These are phyloP conservation scores for Pythium sp. DNA, from an alignment of 352 stramenopile genomes.

Conservation along the genomic window DNA sequence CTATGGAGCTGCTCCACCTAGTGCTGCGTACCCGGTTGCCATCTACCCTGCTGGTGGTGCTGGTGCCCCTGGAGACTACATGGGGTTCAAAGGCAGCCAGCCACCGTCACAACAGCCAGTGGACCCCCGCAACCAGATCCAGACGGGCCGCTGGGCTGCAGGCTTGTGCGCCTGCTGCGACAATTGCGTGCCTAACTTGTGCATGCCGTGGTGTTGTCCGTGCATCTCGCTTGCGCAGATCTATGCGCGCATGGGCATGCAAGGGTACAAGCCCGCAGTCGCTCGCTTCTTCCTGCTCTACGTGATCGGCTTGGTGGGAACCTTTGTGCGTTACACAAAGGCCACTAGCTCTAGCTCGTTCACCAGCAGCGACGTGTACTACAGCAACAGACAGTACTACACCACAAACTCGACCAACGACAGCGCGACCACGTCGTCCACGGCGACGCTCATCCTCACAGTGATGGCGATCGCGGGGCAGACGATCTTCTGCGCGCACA, in stretches of 20 bases:
- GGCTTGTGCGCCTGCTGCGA: conserved; percentile 28
- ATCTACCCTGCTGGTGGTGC: neutral
- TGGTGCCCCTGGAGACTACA: neutral
- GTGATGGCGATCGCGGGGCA: neutral
- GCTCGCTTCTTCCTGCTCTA: conserved; percentile 9
- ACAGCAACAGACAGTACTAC: neutral
- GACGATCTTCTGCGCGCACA: neutral
- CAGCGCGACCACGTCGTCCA: neutral
- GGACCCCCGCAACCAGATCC: conserved; percentile 14
- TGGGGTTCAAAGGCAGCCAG: neutral
- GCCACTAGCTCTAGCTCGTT: neutral
- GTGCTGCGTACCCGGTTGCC: neutral
- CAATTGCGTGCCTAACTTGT: conserved; percentile 26
- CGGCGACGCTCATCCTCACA: neutral
- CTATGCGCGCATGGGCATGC: conserved; percentile 21
- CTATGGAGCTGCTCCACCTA: neutral
- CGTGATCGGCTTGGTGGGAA: neutral
- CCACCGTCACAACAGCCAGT: neutral
- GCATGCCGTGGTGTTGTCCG: conserved; percentile 24
- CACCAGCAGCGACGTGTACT: neutral
- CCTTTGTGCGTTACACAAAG: neutral
- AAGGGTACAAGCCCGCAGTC: conserved; percentile 12
- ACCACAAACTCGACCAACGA: neutral
- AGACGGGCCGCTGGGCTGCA: conserved; percentile 15
- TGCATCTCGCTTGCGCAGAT: conserved; percentile 33